A percentile compares a stretch with the other conserved stretches of the same genome.
phyloP scores from a whole-genome alignment of 1,139 yeast species.

The Taiozyma sp. region DNA sequence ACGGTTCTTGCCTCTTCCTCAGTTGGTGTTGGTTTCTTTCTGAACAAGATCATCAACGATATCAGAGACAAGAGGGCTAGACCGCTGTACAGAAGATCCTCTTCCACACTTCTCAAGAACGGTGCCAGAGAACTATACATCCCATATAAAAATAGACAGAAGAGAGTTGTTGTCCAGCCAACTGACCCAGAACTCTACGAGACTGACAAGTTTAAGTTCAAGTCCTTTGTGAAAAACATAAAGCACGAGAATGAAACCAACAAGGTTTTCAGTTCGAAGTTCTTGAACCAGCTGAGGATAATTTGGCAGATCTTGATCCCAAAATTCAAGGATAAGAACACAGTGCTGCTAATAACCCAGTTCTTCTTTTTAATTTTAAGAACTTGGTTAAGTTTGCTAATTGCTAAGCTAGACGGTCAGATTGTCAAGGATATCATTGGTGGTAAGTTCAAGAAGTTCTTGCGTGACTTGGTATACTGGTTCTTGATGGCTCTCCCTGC shows the following conservation, averaged over 20 bases:
- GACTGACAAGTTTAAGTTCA: slow-evolving; percentile 33
- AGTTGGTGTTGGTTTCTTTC: slow-evolving; percentile 14
- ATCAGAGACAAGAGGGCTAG: slow-evolving; percentile 22
- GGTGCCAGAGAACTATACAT: slow-evolving; percentile 55
- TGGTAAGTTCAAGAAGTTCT: slow-evolving; percentile 70
- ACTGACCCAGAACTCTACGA: slow-evolving; percentile 35
- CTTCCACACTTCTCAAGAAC: slow-evolving; percentile 34
- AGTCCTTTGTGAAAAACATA: slow-evolving; percentile 27
- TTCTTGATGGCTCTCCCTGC: slow-evolving; percentile 89
- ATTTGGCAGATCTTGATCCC: slow-evolving; percentile 85
- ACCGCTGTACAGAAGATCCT: slow-evolving; percentile 23
- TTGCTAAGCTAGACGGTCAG: slow-evolving; percentile 89
- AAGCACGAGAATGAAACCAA: slow-evolving; percentile 21
- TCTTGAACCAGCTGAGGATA: slow-evolving; percentile 66
- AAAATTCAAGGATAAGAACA: slow-evolving; percentile 58
- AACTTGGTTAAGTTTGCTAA: slow-evolving; percentile 81
- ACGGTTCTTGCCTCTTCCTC: slow-evolving; percentile 20
- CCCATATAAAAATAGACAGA: slow-evolving; percentile 32
- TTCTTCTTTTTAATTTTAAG: slow-evolving; percentile 71
- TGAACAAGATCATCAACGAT: slow-evolving; percentile 22
- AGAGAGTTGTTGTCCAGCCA: slow-evolving; percentile 32
- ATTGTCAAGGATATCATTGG: slow-evolving; percentile 86
- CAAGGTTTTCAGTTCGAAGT: slow-evolving; percentile 53
- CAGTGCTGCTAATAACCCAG: slow-evolving; percentile 62
- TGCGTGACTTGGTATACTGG: slow-evolving; percentile 81